A percentile compares a stretch with the other conserved stretches of the same genome.
Evolutionary conservation across 1,284 basidiomycete species (phyloP).

Genomic region (Farysia itapuensis): DNA sequence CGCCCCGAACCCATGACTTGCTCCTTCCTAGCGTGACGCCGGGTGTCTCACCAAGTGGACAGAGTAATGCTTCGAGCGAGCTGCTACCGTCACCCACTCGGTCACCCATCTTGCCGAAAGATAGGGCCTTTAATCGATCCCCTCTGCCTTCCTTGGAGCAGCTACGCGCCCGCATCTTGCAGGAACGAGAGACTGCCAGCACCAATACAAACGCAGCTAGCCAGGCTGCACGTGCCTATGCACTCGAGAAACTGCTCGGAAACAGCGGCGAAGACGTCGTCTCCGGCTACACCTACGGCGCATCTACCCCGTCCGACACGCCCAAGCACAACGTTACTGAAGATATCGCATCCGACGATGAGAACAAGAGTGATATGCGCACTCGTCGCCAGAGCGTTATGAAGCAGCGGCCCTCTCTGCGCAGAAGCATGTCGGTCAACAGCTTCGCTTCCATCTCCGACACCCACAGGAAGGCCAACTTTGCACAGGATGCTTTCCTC

Average conservation of each 20-base stretch:
- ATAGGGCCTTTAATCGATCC: constrained; percentile 20
- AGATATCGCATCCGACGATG: constrained; percentile 33
- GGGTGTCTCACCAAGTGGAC: neutral
- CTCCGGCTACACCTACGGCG: constrained; percentile 32
- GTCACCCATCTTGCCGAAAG: constrained; percentile 22
- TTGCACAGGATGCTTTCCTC: constrained; percentile 35
- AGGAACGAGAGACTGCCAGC: constrained; percentile 46
- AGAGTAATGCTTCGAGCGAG: constrained; percentile 5
- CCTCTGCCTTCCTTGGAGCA: constrained; percentile 56
- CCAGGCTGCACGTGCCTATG: constrained; percentile 54
- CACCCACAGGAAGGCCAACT: constrained; percentile 41
- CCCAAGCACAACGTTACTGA: constrained; percentile 1
- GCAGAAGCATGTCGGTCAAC: constrained; percentile 45
- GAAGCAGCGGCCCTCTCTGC: constrained; percentile 7
- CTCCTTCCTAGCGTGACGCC: neutral
- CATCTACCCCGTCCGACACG: constrained; percentile 20
- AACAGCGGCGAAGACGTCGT: constrained; percentile 36
- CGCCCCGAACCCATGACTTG: neutral
- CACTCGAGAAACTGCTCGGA: constrained; percentile 56
- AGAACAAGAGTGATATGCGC: constrained; percentile 11
- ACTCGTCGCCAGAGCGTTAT: constrained; percentile 16
- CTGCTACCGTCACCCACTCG: constrained; percentile 4
- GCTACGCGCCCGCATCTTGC: constrained; percentile 50
- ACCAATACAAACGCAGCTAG: constrained; percentile 52
- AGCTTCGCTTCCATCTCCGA: constrained; percentile 46